phyloP scores from a whole-genome alignment of 2,329 filamentous ascomycete species.

The Hypoxylon sp. region DNA sequence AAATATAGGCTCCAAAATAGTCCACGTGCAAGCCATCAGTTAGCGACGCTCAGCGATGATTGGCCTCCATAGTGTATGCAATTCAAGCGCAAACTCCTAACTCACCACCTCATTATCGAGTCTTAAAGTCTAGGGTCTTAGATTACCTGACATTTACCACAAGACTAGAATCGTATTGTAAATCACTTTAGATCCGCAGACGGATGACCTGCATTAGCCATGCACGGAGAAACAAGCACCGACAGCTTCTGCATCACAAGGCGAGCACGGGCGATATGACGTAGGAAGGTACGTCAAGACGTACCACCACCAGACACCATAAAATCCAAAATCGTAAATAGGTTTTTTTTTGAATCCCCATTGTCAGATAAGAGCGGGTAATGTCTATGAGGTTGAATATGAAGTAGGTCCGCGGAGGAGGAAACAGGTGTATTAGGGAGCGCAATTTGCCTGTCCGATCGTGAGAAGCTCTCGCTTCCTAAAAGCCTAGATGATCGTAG shows the following conservation, averaged over 20 bases:
- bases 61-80: constrained; percentile 17
- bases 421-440: constrained; percentile 48
- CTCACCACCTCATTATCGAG: constrained; percentile 12
- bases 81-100: constrained; percentile 20
- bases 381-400: constrained; percentile 19
- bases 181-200: constrained; percentile 29
- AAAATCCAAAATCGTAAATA: constrained; percentile 22
- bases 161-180: constrained; percentile 21
- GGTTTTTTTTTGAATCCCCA: constrained; percentile 17
- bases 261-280: constrained; percentile 39
- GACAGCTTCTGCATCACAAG: constrained; percentile 35
- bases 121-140: constrained; percentile 7
- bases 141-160: constrained; percentile 20
- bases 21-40: constrained; percentile 27
- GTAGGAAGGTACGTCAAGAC: constrained; percentile 44
- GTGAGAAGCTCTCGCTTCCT: constrained; percentile 39
- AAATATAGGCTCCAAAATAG: constrained; percentile 10
- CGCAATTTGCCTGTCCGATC: constrained; percentile 43
- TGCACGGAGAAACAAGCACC: constrained; percentile 31
- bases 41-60: constrained; percentile 12
- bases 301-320: constrained; percentile 22
- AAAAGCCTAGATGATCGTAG: constrained; percentile 39
- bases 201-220: constrained; percentile 38
- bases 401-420: constrained; percentile 27
- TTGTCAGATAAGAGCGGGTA: constrained; percentile 14